phyloP scores from a whole-genome alignment of 805 yeast species.

The Myxozyma mucilagina region DNA sequence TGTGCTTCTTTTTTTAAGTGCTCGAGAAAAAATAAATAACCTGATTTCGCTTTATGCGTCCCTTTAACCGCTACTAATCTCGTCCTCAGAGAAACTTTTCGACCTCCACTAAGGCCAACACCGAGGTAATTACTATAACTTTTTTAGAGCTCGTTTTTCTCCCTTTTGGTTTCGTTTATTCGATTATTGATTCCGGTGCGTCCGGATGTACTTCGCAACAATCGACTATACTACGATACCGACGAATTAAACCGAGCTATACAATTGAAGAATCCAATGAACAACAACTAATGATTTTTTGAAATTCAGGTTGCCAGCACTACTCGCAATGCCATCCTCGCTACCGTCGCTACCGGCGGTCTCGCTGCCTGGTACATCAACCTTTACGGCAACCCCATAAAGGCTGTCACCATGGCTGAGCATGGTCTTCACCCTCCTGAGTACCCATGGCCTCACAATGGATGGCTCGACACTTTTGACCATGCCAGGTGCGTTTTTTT shows the following conservation, averaged over 20 bases:
- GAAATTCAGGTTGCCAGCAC: constrained; percentile 11
- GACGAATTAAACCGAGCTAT: neutral
- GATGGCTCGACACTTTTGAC: constrained; percentile 59
- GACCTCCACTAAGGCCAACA: constrained; percentile 9
- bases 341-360: constrained; percentile 70
- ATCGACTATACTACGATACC: neutral
- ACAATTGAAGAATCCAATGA: neutral
- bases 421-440: constrained; percentile 97
- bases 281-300: neutral
- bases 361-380: constrained; percentile 79
- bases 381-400: constrained; percentile 81
- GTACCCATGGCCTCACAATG: constrained; percentile 90
- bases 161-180: neutral
- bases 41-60: neutral
- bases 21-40: neutral
- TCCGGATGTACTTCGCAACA: neutral
- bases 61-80: no score
- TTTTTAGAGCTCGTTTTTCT: neutral
- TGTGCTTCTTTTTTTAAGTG: neutral
- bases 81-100: constrained; percentile 11
- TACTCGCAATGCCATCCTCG: constrained; percentile 39
- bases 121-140: constrained; percentile 4
- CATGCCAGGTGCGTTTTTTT: constrained; percentile 30
- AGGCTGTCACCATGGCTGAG: constrained; percentile 80
- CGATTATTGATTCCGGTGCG: neutral